Evolutionary conservation across 371 early-diverging fungal species (phyloP).

Genomic region (Entomophthora muscae): DNA sequence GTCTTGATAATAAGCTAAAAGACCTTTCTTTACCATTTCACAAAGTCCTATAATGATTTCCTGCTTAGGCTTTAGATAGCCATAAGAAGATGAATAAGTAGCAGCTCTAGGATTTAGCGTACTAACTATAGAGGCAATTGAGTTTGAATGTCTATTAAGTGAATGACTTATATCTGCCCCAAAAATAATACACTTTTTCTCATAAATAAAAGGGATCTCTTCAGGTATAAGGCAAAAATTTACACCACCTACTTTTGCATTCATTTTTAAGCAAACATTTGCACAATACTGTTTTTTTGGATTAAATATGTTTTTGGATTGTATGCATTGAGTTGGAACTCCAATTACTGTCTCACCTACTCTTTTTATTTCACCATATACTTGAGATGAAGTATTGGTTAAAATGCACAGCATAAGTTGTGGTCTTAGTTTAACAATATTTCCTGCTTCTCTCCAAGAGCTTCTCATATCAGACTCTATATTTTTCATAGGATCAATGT

Average conservation of each 20-base stretch:
- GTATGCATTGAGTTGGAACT: slow-evolving; percentile 83
- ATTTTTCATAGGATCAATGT: slow-evolving; percentile 43
- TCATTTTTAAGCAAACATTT: slow-evolving; percentile 74
- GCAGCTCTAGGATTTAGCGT: slow-evolving; percentile 77
- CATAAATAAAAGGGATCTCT: slow-evolving; percentile 35
- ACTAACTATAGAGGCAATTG: slow-evolving; percentile 77
- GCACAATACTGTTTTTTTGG: slow-evolving; percentile 50
- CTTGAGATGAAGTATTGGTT: slow-evolving; percentile 61
- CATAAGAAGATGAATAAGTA: slow-evolving; percentile 64
- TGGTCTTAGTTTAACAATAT: slow-evolving; percentile 48
- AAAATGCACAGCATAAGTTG: slow-evolving; percentile 69
- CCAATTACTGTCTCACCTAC: slow-evolving; percentile 82
- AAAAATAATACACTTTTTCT: slow-evolving; percentile 72
- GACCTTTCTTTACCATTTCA: slow-evolving; percentile 63
- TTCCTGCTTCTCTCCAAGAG: slow-evolving; percentile 48
- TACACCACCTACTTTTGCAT: slow-evolving; percentile 71
- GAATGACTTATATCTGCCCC: slow-evolving; percentile 94
- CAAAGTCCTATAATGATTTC: slow-evolving; percentile 79
- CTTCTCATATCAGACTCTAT: slow-evolving; percentile 45
- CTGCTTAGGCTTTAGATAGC: slow-evolving; percentile 61
- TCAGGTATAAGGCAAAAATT: slow-evolving; percentile 31
- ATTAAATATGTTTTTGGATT: slow-evolving; percentile 43
- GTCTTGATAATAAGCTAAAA: slow-evolving; percentile 60
- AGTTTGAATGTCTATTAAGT: slow-evolving; percentile 53
- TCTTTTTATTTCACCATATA: slow-evolving; percentile 92